phyloP scores from a whole-genome alignment of 2,329 filamentous ascomycete genomes.

The Emmonsia crescens region DNA sequence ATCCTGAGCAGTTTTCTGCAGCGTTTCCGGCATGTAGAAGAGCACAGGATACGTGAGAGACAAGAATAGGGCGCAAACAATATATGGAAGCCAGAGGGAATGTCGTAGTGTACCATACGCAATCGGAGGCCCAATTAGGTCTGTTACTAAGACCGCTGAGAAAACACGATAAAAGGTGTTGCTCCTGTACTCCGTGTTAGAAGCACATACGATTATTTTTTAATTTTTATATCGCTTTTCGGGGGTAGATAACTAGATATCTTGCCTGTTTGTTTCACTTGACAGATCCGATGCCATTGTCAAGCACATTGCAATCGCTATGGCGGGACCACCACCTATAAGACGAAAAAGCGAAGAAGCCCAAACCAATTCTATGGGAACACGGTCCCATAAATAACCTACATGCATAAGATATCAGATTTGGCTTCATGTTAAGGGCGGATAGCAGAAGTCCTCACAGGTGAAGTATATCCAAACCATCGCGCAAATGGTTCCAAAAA shows the following conservation, averaged over 20 bases:
- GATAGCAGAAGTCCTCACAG: not conserved
- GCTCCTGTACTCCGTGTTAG: not conserved
- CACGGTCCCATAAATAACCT: too few species aligned
- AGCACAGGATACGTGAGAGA: not conserved
- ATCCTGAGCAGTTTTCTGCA: not conserved
- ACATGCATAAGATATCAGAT: too few species aligned
- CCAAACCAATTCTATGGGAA: not conserved
- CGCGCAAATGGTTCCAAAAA: constrained; percentile 1
- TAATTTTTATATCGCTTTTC: not conserved
- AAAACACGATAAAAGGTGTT: constrained; percentile 1
- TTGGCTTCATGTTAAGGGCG: too few species aligned
- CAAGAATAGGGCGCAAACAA: not conserved
- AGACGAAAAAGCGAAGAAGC: not conserved
- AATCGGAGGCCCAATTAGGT: not conserved
- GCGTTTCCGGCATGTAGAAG: not conserved
- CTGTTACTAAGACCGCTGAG: not conserved
- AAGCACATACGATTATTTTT: too few species aligned
- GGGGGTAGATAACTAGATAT: not conserved
- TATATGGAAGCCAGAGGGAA: constrained; percentile 1
- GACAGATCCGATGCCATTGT: constrained; percentile 1
- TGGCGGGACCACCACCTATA: not conserved
- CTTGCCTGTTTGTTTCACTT: not conserved
- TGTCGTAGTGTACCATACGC: not conserved
- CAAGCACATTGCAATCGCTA: constrained; percentile 3
- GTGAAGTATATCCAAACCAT: constrained; percentile 3